phyloP scores from a whole-genome alignment of 2,329 filamentous ascomycete genomes.

The Colletotrichum eleusines region DNA sequence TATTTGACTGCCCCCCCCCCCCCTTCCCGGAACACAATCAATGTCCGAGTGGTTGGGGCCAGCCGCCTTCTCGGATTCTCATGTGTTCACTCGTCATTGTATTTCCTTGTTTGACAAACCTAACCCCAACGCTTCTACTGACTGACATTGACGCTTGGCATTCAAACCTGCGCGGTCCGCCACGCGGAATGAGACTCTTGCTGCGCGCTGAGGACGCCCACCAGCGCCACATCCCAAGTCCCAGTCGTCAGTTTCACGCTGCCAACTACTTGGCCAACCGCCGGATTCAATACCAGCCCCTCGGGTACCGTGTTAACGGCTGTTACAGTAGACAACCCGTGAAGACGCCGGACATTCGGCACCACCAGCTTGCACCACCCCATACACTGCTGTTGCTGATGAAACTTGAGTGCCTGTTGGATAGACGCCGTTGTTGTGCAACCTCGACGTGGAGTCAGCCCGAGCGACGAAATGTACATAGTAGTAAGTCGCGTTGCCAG shows the following conservation, averaged over 20 bases:
- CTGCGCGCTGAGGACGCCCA: conserved; percentile 10
- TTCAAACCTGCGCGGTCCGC: background rate
- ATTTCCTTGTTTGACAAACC: background rate
- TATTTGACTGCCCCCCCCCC: background rate
- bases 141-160: conserved; percentile 2
- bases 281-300: background rate
- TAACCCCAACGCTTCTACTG: conserved; percentile 12
- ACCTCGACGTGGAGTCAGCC: background rate
- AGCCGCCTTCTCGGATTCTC: background rate
- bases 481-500: background rate
- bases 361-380: background rate
- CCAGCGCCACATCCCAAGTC: conserved; percentile 8
- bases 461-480: conserved; percentile 10
- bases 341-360: background rate
- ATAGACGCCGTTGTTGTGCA: background rate
- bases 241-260: background rate
- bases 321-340: background rate
- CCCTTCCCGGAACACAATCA: conserved; percentile 6
- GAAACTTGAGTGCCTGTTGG: background rate
- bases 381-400: conserved; percentile 4
- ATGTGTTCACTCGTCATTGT: background rate
- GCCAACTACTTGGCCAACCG: background rate
- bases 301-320: background rate
- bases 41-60: background rate
- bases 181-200: conserved; percentile 15